These are phyloP conservation scores for Tylopilus vinaceipallidus DNA, from an alignment of 768 basidiomycete species.

Conservation along the genomic window DNA sequence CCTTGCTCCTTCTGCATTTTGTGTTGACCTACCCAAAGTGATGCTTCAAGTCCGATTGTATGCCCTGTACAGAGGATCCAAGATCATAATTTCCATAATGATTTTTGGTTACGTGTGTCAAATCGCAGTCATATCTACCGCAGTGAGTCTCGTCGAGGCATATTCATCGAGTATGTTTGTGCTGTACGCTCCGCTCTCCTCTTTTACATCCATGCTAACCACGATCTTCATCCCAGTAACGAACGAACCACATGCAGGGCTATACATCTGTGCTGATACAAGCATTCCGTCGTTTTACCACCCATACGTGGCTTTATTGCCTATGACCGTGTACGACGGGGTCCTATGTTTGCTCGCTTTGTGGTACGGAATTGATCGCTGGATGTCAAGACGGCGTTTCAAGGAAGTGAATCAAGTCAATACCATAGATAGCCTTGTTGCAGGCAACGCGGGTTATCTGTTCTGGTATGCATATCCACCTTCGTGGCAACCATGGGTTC, in stretches of 20 bases:
- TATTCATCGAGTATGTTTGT: not conserved
- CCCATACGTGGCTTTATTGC: constrained; percentile 8
- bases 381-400: not conserved
- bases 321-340: constrained; percentile 9
- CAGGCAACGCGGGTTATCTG: constrained; percentile 2
- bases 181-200: not conserved
- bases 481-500: too few species aligned
- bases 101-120: constrained; percentile 10
- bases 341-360: constrained; percentile 7
- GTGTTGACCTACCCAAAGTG: constrained; percentile 3
- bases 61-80: constrained; percentile 9
- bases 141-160: not conserved
- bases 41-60: constrained; percentile 18
- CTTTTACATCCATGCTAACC: not conserved
- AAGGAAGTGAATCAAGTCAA: not conserved
- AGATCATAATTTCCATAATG: constrained; percentile 8
- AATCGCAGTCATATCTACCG: constrained; percentile 3
- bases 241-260: not conserved
- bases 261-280: constrained; percentile 6
- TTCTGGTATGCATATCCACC: not conserved
- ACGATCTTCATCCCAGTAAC: not conserved
- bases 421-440: not conserved
- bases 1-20: not conserved
- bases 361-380: not conserved
- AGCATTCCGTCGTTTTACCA: not conserved